These are phyloP conservation scores for Leishmania amazonensis DNA, from an alignment of 208 protist species.

Conservation along the genomic window DNA sequence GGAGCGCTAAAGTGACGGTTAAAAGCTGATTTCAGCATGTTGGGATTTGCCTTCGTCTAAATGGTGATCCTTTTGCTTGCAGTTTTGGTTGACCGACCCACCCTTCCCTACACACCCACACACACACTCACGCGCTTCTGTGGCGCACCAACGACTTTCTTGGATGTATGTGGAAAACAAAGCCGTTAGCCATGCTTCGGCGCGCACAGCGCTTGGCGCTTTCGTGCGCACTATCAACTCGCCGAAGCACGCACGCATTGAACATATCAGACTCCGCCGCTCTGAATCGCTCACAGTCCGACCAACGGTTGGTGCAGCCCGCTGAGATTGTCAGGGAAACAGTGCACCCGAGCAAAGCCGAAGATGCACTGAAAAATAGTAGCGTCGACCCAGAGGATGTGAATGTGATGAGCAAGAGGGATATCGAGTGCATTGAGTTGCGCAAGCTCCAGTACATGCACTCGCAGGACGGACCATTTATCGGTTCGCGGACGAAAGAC, in stretches of 20 bases:
- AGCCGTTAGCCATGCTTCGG: constrained; percentile 13
- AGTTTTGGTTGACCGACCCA: neutral
- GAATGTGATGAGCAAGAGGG: constrained; percentile 39
- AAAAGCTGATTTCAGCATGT: neutral
- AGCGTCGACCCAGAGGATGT: constrained; percentile 49
- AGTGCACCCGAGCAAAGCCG: constrained; percentile 5
- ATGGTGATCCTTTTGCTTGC: neutral
- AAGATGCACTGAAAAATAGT: constrained; percentile 19
- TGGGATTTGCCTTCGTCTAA: neutral
- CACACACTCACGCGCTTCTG: neutral
- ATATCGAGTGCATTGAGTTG: constrained; percentile 57
- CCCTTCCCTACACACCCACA: neutral
- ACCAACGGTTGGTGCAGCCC: constrained; percentile 3
- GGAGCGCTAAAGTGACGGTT: neutral
- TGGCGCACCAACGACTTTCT: neutral
- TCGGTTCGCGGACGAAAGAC: constrained; percentile 73
- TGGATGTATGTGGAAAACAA: neutral
- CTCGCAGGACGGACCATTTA: constrained; percentile 82
- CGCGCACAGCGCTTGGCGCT: neutral
- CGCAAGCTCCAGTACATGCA: constrained; percentile 78
- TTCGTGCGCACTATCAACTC: neutral
- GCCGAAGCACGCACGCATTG: neutral
- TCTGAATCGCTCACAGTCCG: neutral
- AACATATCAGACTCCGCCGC: neutral
- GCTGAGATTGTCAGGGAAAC: constrained; percentile 66